Evolutionary conservation across 148 eudicot species (phyloP).

Genomic region (Euryodendron excelsum): DNA sequence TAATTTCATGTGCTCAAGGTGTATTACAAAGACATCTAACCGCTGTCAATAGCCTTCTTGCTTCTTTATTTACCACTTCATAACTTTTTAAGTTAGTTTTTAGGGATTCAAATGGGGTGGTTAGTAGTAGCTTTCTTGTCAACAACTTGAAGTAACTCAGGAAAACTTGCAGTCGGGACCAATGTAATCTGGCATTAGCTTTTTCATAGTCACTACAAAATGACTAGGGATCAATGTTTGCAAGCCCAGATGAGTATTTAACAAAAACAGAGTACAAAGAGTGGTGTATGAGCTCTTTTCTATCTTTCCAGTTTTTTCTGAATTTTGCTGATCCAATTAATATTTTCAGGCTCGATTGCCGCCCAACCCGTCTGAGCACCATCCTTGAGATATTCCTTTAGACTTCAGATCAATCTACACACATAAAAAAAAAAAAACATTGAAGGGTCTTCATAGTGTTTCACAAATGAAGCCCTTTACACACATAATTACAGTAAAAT

Average conservation of each 20-base stretch:
- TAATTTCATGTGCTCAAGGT: too few relatives aligned
- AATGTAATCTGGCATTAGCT: neutral
- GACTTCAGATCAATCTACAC: neutral
- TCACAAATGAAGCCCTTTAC: neutral
- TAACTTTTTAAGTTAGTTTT: neutral
- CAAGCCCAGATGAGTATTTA: neutral
- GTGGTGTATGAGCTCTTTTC: neutral
- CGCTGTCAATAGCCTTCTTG: neutral
- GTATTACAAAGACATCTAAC: neutral
- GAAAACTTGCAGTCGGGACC: neutral
- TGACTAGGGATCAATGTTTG: neutral
- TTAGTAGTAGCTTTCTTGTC: neutral
- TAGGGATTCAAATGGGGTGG: neutral
- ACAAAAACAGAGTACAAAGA: neutral
- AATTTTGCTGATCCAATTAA: neutral
- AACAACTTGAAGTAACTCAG: neutral
- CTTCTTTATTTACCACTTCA: neutral
- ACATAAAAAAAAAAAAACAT: neutral
- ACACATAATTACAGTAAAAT: neutral
- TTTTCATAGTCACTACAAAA: neutral
- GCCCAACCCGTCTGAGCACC: neutral
- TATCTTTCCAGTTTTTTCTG: neutral
- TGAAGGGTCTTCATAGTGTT: neutral
- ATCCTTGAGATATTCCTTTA: neutral
- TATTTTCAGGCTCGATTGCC: neutral